Evolutionary conservation across 169 alveolate genomes (phyloP), one percentile per base, ranked within the genome.

Genomic region (Theileria parva): DNA sequence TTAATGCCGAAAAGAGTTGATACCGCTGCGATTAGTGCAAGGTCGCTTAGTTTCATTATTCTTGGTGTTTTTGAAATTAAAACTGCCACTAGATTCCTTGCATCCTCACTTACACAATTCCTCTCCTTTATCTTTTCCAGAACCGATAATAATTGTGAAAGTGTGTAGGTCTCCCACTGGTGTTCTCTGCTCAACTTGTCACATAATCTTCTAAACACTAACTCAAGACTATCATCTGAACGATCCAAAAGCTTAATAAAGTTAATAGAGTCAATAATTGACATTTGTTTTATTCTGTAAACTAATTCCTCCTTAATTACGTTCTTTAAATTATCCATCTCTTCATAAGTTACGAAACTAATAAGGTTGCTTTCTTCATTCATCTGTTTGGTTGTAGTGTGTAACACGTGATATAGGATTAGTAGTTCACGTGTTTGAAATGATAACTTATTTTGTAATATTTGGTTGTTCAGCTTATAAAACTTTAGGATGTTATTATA

Each of bases 401-500:
- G 11, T 21, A 25, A 57, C 11, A 57, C 11, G 8, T 44, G 53
- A 44, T 44, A 44, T 44, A 44, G 53, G 53, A 44, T 44, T 7
- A 44, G 12, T 13, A 44, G 8, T 44, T 44, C 53, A 15, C 53
- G 53, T 44, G 53, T 44, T 44, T 44, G 53, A 44, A 44, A 44
- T 7, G 53, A 4, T 28, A 83, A 75, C 25, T 73, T 25, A 50
- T 60, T 68, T 77, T 77, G 79, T 23, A 65, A 69, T 19, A 83
- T 75, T 68, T 79, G 28, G 37, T 73, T 83, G 61, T 83, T 79
- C 63, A 74, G 72, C 48, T 83, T 83, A 71, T 83, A 73, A 19
- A 83, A 12, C 48, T 72, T 83, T 11, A 66, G 61, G 53, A 83
- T 65, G 0, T 79, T 73, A 25, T 73, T 74, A 57, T 83, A 83